Conservation (phyloP, 1,284 basidiomycete genomes). For the Heterobasidion parviporum region DNA sequence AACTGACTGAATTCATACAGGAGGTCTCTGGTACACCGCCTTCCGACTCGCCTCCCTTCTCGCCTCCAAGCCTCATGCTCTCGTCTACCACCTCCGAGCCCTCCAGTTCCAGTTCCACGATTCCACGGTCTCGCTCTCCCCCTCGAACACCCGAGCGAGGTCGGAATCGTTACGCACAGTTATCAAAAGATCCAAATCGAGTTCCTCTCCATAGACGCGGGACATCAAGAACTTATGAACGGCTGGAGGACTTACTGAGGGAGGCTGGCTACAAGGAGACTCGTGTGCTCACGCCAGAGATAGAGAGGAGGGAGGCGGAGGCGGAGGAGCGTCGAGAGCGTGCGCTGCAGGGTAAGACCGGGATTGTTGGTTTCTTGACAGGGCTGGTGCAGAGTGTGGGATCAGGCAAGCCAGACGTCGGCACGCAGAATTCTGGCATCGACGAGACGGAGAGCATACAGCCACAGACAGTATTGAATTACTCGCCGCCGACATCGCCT, state of each 20-base stretch:
- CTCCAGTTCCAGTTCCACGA: slow-evolving; percentile 2
- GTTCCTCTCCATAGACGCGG: slow-evolving; percentile 68
- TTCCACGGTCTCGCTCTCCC: background rate
- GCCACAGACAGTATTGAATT: slow-evolving; percentile 11
- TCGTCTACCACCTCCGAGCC: slow-evolving; percentile 5
- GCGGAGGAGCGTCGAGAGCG: slow-evolving; percentile 20
- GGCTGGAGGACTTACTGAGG: slow-evolving; percentile 72
- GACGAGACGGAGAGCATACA: slow-evolving; percentile 15
- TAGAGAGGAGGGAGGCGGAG: slow-evolving; percentile 38
- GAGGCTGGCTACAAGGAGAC: slow-evolving; percentile 89
- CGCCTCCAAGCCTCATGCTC: slow-evolving; percentile 9
- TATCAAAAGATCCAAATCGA: slow-evolving; percentile 34
- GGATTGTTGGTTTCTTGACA: slow-evolving; percentile 52
- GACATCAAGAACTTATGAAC: slow-evolving; percentile 71
- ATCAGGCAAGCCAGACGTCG: slow-evolving; percentile 8
- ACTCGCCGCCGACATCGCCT: slow-evolving; percentile 26
- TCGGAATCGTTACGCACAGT: slow-evolving; percentile 40
- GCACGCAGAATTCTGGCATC: background rate
- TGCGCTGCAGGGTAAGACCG: slow-evolving; percentile 35
- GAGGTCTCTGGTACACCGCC: background rate
- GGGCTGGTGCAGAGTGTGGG: slow-evolving; percentile 35
- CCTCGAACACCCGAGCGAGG: slow-evolving; percentile 22
- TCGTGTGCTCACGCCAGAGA: slow-evolving; percentile 77
- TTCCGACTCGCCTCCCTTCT: slow-evolving; percentile 5
- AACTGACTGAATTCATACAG: background rate